Conservation (phyloP, 345 rosid genomes). For the Sonneratia caseolaris region DNA sequence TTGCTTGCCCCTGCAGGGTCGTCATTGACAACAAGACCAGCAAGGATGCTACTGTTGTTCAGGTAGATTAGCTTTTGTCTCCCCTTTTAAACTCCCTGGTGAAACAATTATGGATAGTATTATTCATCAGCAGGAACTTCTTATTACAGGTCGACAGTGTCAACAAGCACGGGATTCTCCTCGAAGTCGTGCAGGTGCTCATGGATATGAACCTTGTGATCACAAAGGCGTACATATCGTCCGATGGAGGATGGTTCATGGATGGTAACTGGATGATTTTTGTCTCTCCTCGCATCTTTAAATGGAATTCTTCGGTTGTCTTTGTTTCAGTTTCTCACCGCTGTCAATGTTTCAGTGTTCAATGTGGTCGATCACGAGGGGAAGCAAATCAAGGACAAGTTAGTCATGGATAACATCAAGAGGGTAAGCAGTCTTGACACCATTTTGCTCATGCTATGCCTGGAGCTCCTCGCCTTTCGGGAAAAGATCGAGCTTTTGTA, state of each 20-base stretch:
- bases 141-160: slow-evolving; percentile 29
- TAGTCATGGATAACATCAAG: slow-evolving; percentile 30
- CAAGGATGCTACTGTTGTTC: slow-evolving; percentile 36
- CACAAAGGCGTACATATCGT: slow-evolving; percentile 40
- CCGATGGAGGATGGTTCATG: slow-evolving; percentile 52
- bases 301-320: neutral
- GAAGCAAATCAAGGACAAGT: slow-evolving; percentile 58
- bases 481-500: neutral
- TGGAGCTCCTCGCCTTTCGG: neutral
- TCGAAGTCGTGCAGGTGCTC: slow-evolving; percentile 41
- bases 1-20: slow-evolving; percentile 25
- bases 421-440: slow-evolving; percentile 14
- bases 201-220: slow-evolving; percentile 35
- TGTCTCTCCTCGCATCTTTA: neutral
- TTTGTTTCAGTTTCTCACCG: neutral
- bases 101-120: neutral
- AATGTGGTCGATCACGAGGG: slow-evolving; percentile 57
- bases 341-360: slow-evolving; percentile 24
- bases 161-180: slow-evolving; percentile 34
- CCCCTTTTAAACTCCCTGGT: neutral
- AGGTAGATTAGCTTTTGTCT: slow-evolving; percentile 14
- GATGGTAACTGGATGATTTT: slow-evolving; percentile 24
- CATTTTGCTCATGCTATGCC: too few species aligned
- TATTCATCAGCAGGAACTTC: neutral
- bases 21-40: slow-evolving; percentile 34